phyloP scores from a whole-genome alignment of 352 stramenopile genomes.

The Phytopythium ostracodes region DNA sequence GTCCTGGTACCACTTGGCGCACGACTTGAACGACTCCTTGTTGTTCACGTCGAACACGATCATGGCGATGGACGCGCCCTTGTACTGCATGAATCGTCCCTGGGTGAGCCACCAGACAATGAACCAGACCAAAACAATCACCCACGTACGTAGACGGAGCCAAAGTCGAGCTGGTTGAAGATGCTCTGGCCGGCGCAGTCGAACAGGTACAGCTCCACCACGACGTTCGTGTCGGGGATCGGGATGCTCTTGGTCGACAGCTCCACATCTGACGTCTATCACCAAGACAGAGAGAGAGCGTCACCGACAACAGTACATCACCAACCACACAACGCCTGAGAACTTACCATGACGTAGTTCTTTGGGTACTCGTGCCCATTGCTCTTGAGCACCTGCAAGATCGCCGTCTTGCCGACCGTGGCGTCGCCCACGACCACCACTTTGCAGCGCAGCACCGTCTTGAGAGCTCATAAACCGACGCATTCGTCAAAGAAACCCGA shows the following conservation, averaged over 20 bases:
- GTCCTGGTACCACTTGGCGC: conserved; percentile 80
- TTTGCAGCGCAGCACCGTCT: conserved; percentile 89
- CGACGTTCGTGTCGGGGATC: conserved; percentile 86
- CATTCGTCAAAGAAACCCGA: too few relatives aligned
- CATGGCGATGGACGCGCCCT: conserved; percentile 69
- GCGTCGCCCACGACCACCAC: conserved; percentile 90
- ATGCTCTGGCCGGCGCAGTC: conserved; percentile 92
- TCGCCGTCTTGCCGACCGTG: conserved; percentile 87
- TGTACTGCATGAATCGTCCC: conserved; percentile 39
- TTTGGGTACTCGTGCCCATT: conserved; percentile 91
- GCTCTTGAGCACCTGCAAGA: conserved; percentile 91
- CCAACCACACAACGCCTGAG: background rate
- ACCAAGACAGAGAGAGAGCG: background rate
- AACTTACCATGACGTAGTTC: conserved; percentile 92
- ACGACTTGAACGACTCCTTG: conserved; percentile 85
- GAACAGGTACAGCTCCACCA: conserved; percentile 93
- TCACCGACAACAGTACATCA: too few relatives aligned
- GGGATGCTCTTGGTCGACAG: conserved; percentile 88
- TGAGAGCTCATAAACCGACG: too few relatives aligned
- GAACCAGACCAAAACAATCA: background rate
- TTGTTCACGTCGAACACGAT: conserved; percentile 86
- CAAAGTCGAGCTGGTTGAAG: conserved; percentile 93
- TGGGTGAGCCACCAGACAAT: too few relatives aligned
- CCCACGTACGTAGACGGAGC: conserved; percentile 57
- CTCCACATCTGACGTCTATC: conserved; percentile 86